Percentiles rank a stretch among this genome's conserved stretches.
Conservation (phyloP, 495 filamentous ascomycete species). For the Annulohypoxylon moriforme region DNA sequence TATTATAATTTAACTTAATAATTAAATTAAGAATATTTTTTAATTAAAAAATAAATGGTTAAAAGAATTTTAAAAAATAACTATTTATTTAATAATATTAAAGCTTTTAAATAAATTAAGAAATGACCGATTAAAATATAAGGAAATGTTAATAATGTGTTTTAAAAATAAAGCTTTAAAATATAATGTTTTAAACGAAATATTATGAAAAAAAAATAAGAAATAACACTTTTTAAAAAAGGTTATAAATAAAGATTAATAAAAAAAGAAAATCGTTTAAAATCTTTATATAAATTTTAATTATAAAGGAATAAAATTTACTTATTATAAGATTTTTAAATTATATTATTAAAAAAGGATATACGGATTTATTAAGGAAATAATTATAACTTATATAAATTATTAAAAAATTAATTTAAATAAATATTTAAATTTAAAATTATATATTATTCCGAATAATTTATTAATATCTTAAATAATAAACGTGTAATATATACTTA, state of each 20-base stretch:
- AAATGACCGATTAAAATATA: too few species aligned
- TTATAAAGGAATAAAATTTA: not conserved
- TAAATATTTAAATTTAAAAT: not conserved
- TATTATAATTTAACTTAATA: not conserved
- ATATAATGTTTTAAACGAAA: not conserved
- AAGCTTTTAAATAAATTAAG: not conserved
- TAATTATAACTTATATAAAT: not conserved
- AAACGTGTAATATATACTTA: not conserved
- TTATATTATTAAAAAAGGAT: not conserved
- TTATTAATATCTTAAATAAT: not conserved
- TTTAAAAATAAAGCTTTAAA: not conserved
- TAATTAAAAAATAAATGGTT: not conserved
- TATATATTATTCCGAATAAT: not conserved
- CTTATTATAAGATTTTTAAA: not conserved
- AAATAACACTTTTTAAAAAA: not conserved
- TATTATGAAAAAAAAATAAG: not conserved
- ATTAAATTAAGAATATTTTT: not conserved
- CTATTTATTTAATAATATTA: not conserved
- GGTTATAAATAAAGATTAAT: not conserved
- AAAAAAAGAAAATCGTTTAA: not conserved
- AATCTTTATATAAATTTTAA: not conserved
- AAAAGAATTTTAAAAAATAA: not conserved
- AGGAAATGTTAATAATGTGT: not conserved
- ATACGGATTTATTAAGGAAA: not conserved
- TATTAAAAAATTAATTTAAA: not conserved